phyloP scores from a whole-genome alignment of 2,329 filamentous ascomycete species.

The Cytospora leucostoma region DNA sequence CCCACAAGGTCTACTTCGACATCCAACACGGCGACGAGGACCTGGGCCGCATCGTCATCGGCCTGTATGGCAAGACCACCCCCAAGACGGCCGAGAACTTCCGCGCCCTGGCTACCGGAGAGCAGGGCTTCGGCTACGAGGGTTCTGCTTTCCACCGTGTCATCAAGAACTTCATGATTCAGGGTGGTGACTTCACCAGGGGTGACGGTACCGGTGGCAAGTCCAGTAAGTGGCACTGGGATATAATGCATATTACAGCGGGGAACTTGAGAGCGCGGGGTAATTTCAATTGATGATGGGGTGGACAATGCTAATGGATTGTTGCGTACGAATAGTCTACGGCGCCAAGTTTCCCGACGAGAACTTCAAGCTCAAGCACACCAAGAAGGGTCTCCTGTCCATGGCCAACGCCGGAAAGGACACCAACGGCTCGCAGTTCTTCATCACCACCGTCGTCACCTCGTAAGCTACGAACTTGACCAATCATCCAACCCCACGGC shows the following conservation, averaged over 20 bases:
- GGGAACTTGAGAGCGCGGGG: neutral
- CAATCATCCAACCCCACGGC: constrained; percentile 5
- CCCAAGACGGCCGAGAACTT: constrained; percentile 76
- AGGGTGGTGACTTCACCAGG: constrained; percentile 85
- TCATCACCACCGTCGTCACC: constrained; percentile 83
- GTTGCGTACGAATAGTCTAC: constrained; percentile 59
- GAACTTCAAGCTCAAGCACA: constrained; percentile 96
- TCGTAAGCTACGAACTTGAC: constrained; percentile 52
- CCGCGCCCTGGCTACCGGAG: constrained; percentile 78
- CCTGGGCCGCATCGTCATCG: constrained; percentile 75
- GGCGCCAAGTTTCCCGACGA: constrained; percentile 82
- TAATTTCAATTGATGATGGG: neutral
- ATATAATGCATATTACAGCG: neutral
- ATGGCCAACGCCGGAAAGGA: constrained; percentile 86
- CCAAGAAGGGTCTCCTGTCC: constrained; percentile 78
- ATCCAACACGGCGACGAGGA: constrained; percentile 74
- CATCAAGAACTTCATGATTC: constrained; percentile 90
- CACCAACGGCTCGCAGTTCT: constrained; percentile 89
- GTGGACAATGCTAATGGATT: neutral
- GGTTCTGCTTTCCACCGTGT: constrained; percentile 85
- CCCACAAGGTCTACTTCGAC: constrained; percentile 91
- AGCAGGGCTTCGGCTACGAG: constrained; percentile 84
- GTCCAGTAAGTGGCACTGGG: constrained; percentile 61
- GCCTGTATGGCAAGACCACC: constrained; percentile 84
- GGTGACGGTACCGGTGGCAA: constrained; percentile 82